A percentile compares a stretch with the other conserved stretches of the same genome.
These are phyloP conservation scores for Papiliotrema fonsecae DNA, from an alignment of 1,284 basidiomycete genomes.

Conservation along the genomic window DNA sequence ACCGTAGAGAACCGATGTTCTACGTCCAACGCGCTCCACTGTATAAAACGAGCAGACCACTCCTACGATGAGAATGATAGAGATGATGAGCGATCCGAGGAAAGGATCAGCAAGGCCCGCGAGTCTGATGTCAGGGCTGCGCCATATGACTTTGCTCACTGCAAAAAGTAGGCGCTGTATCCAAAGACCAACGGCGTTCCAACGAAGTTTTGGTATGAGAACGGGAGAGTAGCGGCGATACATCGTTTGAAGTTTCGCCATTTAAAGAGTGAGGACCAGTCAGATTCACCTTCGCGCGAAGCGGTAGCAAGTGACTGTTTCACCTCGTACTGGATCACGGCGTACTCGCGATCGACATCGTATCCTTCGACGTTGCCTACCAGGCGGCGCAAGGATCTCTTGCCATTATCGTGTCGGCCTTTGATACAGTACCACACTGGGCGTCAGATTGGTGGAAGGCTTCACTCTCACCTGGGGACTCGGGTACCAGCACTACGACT, in stretches of 20 bases:
- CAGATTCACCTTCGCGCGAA: constrained; percentile 3
- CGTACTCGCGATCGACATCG: constrained; percentile 29
- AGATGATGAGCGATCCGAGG: constrained; percentile 17
- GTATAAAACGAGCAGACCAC: constrained; percentile 9
- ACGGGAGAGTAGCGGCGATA: background rate
- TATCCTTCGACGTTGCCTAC: constrained; percentile 23
- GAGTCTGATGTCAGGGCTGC: background rate
- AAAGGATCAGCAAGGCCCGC: constrained; percentile 22
- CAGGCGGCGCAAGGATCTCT: constrained; percentile 12
- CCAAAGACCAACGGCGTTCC: constrained; percentile 8
- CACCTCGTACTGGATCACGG: constrained; percentile 1
- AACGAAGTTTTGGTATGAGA: constrained; percentile 5
- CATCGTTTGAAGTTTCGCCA: background rate
- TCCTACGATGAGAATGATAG: background rate
- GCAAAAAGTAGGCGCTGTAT: constrained; percentile 7
- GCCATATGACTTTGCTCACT: background rate
- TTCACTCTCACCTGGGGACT: constrained; percentile 12
- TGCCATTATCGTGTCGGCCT: constrained; percentile 14
- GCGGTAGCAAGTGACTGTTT: constrained; percentile 1
- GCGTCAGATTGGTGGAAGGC: too few relatives aligned
- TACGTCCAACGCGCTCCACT: constrained; percentile 23
- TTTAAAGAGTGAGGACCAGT: constrained; percentile 2
- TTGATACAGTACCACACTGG: background rate
- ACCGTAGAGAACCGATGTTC: background rate
- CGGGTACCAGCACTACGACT: constrained; percentile 15